Conservation (phyloP, 2,329 filamentous ascomycete species). For the Neocatenulostroma microsporum region DNA sequence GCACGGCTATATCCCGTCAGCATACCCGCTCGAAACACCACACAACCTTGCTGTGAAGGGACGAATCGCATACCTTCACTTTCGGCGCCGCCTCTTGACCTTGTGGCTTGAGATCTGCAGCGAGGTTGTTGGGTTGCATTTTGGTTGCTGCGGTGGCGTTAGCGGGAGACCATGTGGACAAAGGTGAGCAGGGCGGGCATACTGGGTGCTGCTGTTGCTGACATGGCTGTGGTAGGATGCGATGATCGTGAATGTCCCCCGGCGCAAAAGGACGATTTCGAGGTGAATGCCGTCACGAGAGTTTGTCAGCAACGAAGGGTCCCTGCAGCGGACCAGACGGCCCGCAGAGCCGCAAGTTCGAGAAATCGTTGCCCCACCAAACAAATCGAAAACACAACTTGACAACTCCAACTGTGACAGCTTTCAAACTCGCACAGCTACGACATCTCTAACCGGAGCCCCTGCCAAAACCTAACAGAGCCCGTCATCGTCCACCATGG, state of each 20-base stretch:
- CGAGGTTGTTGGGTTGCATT: constrained; percentile 36
- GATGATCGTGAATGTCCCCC: neutral
- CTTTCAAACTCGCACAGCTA: too few relatives aligned
- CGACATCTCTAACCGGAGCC: too few relatives aligned
- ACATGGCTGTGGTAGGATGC: constrained; percentile 9
- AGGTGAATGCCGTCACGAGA: neutral
- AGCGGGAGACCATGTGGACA: neutral
- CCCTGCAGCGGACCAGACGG: neutral
- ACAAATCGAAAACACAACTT: too few relatives aligned
- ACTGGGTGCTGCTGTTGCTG: constrained; percentile 11
- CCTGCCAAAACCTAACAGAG: too few relatives aligned
- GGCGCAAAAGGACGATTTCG: neutral
- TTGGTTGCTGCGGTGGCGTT: constrained; percentile 5
- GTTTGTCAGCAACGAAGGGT: constrained; percentile 1
- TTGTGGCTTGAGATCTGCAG: constrained; percentile 37
- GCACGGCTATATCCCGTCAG: constrained; percentile 60
- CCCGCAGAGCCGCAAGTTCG: constrained; percentile 3
- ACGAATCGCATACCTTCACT: constrained; percentile 32
- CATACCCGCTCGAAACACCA: neutral
- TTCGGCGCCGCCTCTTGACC: constrained; percentile 32
- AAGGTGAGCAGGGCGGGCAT: neutral
- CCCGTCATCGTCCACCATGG: too few relatives aligned
- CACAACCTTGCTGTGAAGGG: neutral
- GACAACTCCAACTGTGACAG: too few relatives aligned
- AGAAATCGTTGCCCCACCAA: too few relatives aligned